Conservation (phyloP, 192 early-diverging fungal species). For the Podila clonocystis region DNA sequence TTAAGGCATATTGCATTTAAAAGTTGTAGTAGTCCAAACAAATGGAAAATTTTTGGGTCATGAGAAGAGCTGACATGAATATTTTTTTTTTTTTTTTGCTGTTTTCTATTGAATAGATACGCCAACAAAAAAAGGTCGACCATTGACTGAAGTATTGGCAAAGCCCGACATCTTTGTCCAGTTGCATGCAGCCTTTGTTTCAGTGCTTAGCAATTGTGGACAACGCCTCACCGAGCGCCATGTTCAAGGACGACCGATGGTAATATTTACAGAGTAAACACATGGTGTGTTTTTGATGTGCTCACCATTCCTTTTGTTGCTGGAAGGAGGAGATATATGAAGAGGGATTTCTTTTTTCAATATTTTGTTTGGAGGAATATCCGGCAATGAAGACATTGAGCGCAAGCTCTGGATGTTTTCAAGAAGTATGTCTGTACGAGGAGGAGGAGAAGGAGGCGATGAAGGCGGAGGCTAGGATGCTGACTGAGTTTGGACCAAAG, state of each 20-base stretch:
- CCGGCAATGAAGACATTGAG: no score
- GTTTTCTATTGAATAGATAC: constrained; percentile 7
- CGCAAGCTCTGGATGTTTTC: no score
- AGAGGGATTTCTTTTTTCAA: no score
- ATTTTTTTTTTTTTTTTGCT: constrained; percentile 6
- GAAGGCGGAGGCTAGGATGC: no score
- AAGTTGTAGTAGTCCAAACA: background rate
- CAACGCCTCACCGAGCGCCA: constrained; percentile 60
- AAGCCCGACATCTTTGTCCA: constrained; percentile 69
- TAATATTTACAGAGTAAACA: constrained; percentile 14
- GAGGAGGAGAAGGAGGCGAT: no score
- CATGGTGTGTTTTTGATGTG: background rate
- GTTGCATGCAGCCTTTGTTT: constrained; percentile 69
- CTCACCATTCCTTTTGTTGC: no score
- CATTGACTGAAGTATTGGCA: constrained; percentile 26
- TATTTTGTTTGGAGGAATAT: no score
- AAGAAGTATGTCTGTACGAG: no score
- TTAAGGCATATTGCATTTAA: background rate
- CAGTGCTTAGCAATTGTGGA: constrained; percentile 66
- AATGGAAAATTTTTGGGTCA: background rate
- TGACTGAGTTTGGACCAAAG: no score
- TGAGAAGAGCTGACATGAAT: no score
- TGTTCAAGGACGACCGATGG: constrained; percentile 59
- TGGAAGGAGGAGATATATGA: no score
- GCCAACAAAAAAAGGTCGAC: constrained; percentile 35